These are phyloP conservation scores for Rhypophila decipiens DNA, from an alignment of 495 filamentous ascomycete species.

Conservation along the genomic window DNA sequence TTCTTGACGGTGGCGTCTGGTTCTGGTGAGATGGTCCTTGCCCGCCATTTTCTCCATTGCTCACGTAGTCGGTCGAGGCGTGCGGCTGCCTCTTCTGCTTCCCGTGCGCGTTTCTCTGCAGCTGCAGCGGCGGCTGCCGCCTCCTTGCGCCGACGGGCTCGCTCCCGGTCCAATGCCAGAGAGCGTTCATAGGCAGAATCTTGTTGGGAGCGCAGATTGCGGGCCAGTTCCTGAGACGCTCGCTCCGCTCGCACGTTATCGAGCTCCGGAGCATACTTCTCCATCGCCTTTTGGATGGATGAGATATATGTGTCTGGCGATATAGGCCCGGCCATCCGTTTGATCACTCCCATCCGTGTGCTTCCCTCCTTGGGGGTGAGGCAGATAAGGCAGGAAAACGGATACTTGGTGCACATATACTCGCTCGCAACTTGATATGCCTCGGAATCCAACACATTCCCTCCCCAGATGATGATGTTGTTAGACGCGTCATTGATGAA, in stretches of 20 bases:
- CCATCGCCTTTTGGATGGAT: conserved; percentile 63
- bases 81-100: conserved; percentile 58
- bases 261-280: conserved; percentile 62
- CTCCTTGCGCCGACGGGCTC: conserved; percentile 65
- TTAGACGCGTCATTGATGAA: conserved; percentile 68
- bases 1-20: conserved; percentile 59
- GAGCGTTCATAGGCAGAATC: conserved; percentile 90
- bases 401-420: conserved; percentile 81
- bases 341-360: conserved; percentile 79
- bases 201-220: conserved; percentile 74
- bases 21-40: conserved; percentile 57
- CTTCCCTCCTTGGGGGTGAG: conserved; percentile 76
- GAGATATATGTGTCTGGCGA: conserved; percentile 60
- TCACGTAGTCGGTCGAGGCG: conserved; percentile 49
- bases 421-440: conserved; percentile 83
- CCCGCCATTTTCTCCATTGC: conserved; percentile 80
- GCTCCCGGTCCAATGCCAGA: conserved; percentile 78
- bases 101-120: conserved; percentile 44
- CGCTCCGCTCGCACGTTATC: conserved; percentile 60
- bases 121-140: conserved; percentile 64
- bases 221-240: conserved; percentile 68
- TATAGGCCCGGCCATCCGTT: conserved; percentile 64
- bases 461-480: conserved; percentile 82
- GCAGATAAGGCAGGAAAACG: conserved; percentile 75
- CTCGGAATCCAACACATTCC: conserved; percentile 85